Percentiles rank a stretch among this genome's conserved stretches.
These are phyloP conservation scores for Neurospora intermedia DNA, from an alignment of 495 filamentous ascomycete species.

Conservation along the genomic window DNA sequence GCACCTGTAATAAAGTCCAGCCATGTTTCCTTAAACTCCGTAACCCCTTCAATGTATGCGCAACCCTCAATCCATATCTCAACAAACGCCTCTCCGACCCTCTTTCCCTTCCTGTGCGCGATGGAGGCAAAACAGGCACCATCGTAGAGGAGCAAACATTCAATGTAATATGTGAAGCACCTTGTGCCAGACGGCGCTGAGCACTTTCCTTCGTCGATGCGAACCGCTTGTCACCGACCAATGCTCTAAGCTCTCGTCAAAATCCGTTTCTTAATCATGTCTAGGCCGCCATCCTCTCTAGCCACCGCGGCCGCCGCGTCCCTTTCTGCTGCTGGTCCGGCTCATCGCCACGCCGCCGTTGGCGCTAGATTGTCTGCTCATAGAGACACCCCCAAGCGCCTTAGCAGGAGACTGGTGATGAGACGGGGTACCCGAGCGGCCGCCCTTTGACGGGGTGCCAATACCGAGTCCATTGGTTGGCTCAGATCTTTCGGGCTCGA, in stretches of 20 bases:
- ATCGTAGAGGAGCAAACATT: background rate
- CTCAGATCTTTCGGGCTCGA: conserved; percentile 17
- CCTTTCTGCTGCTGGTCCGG: conserved; percentile 29
- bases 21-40: background rate
- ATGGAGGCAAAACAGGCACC: background rate
- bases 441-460: conserved; percentile 17
- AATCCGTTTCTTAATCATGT: background rate
- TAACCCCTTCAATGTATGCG: background rate
- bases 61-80: background rate
- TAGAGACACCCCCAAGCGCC: conserved; percentile 27
- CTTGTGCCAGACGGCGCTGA: background rate
- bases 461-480: background rate
- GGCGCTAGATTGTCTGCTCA: conserved; percentile 40
- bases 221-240: background rate
- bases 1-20: background rate
- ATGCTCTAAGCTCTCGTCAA: background rate
- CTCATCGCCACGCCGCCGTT: conserved; percentile 39
- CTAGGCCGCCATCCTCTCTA: background rate
- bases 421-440: conserved; percentile 18
- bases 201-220: background rate
- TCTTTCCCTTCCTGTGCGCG: background rate
- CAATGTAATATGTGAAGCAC: background rate
- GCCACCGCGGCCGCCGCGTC: conserved; percentile 18
- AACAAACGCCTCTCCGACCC: background rate
- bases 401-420: conserved; percentile 15